phyloP scores from a whole-genome alignment of 805 yeast species.

The Kodamaea kaohsiungensis region DNA sequence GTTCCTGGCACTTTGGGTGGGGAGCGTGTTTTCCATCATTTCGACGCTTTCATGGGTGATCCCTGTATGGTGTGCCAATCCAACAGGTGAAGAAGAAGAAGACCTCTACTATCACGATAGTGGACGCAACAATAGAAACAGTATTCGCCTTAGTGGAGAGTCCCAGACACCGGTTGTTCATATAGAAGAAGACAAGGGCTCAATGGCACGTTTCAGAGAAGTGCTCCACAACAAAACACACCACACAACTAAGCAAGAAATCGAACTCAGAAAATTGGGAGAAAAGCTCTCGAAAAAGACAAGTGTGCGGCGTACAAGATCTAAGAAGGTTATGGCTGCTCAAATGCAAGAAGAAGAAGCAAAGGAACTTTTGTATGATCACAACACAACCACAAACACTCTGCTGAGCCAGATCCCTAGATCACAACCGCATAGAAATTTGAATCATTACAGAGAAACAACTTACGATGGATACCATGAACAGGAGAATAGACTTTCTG shows the following conservation, averaged over 20 bases:
- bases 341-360: not conserved
- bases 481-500: not conserved
- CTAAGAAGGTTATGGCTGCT: not conserved
- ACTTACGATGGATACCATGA: slow-evolving; percentile 27
- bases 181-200: not conserved
- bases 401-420: slow-evolving; percentile 1
- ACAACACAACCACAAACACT: not conserved
- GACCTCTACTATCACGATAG: slow-evolving; percentile 12
- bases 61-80: slow-evolving; percentile 55
- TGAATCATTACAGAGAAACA: slow-evolving; percentile 25
- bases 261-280: slow-evolving; percentile 37
- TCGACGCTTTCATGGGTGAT: slow-evolving; percentile 36
- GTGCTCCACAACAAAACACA: slow-evolving; percentile 10
- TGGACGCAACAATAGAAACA: not conserved
- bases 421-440: slow-evolving; percentile 3
- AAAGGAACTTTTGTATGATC: slow-evolving; percentile 4
- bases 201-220: slow-evolving; percentile 4
- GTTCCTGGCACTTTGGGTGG: slow-evolving; percentile 43
- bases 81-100: slow-evolving; percentile 28
- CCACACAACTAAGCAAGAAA: slow-evolving; percentile 19
- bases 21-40: slow-evolving; percentile 23
- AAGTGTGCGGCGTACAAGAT: slow-evolving; percentile 27
- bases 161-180: not conserved
- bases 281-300: slow-evolving; percentile 34
- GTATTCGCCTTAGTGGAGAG: not conserved